A percentile compares a stretch with the other conserved stretches of the same genome.
These are phyloP conservation scores for Skeletonema tropicum DNA, from an alignment of 108 stramenopile species.

Conservation along the genomic window DNA sequence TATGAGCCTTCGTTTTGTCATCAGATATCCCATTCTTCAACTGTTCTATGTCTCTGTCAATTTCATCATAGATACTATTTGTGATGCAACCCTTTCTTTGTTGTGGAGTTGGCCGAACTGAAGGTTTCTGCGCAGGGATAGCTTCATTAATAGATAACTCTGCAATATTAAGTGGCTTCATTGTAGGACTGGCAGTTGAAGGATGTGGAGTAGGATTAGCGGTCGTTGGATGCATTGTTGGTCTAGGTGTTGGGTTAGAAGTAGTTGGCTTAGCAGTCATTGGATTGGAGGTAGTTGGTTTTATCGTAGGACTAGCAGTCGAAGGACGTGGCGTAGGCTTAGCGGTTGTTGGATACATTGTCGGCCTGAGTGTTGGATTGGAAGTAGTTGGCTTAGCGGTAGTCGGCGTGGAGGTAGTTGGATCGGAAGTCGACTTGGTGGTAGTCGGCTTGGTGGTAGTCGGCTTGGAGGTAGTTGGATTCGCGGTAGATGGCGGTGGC, in stretches of 20 bases:
- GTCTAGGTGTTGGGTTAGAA: background rate
- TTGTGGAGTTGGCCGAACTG: background rate
- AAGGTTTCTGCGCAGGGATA: constrained; percentile 3
- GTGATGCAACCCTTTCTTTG: constrained; percentile 19
- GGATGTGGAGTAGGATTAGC: background rate
- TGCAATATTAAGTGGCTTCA: background rate
- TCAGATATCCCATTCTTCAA: constrained; percentile 21
- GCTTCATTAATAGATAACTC: background rate
- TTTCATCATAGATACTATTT: constrained; percentile 15
- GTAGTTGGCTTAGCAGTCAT: background rate
- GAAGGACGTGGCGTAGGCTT: no score
- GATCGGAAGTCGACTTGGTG: no score
- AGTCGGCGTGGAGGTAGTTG: no score
- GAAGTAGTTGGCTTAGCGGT: no score
- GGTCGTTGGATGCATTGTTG: background rate
- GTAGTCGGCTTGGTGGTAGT: no score
- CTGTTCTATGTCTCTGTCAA: constrained; percentile 27
- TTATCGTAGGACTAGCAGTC: background rate
- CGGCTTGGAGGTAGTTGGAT: background rate
- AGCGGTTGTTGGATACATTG: background rate
- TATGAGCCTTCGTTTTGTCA: constrained; percentile 30
- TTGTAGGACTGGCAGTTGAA: background rate
- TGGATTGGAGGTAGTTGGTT: background rate
- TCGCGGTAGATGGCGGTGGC: background rate
- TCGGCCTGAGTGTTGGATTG: background rate